phyloP scores from a whole-genome alignment of 805 yeast species.

The Candida railenensis region DNA sequence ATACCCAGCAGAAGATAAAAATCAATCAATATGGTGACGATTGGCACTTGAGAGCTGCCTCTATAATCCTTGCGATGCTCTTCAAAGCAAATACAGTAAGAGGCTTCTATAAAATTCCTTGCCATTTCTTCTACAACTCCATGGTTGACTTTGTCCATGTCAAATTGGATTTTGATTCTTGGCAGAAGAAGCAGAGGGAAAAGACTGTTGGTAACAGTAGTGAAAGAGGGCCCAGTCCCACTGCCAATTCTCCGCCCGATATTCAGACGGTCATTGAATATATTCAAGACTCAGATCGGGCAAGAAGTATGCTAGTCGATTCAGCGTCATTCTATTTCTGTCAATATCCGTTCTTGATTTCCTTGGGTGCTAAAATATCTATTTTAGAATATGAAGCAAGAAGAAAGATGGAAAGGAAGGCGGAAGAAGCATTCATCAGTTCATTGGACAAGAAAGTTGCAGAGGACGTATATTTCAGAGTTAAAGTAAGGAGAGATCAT shows the following conservation, averaged over 20 bases:
- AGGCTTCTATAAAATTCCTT: conserved; percentile 16
- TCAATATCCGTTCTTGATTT: conserved; percentile 77
- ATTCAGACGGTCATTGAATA: conserved; percentile 46
- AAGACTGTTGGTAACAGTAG: background rate
- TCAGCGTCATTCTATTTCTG: conserved; percentile 59
- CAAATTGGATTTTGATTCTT: conserved; percentile 76
- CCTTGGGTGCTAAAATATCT: conserved; percentile 78
- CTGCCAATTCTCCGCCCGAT: conserved; percentile 21
- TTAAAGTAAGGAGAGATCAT: conserved; percentile 64
- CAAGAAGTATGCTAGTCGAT: conserved; percentile 14
- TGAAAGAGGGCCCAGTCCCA: conserved; percentile 3
- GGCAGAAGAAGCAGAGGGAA: conserved; percentile 49
- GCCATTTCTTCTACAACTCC: conserved; percentile 68
- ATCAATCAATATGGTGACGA: conserved; percentile 68
- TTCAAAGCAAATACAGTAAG: conserved; percentile 51
- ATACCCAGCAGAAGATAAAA: conserved; percentile 34
- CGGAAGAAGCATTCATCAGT: conserved; percentile 83
- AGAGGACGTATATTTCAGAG: conserved; percentile 65
- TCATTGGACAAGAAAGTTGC: conserved; percentile 63
- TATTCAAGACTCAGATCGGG: conserved; percentile 41
- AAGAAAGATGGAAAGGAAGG: conserved; percentile 78
- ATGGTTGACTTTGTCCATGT: conserved; percentile 78
- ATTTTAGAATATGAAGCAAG: conserved; percentile 81
- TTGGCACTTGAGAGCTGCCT: conserved; percentile 78
- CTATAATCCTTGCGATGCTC: conserved; percentile 54